Evolutionary conservation across 1,284 basidiomycete species (phyloP).

Genomic region (Thecaphora thlaspeos): DNA sequence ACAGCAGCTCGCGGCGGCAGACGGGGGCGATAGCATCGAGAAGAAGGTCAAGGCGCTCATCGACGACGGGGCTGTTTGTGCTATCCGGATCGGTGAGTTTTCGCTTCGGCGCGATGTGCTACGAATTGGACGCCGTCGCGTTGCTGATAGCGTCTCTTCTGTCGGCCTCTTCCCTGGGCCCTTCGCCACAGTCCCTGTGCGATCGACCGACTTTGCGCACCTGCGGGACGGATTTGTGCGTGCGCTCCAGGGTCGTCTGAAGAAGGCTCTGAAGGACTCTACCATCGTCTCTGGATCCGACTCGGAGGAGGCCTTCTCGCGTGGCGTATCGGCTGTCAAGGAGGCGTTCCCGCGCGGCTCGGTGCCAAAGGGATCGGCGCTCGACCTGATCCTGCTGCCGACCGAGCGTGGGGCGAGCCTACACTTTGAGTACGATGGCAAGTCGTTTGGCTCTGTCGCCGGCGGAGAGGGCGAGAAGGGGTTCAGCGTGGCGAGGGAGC

Average conservation of each 20-base stretch:
- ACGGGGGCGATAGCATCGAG: constrained; percentile 16
- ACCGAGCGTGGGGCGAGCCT: constrained; percentile 5
- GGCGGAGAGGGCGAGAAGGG: constrained; percentile 1
- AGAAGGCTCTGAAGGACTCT: constrained; percentile 59
- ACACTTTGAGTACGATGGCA: constrained; percentile 32
- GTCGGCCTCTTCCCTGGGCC: too few relatives aligned
- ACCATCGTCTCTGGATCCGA: constrained; percentile 3
- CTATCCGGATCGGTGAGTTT: constrained; percentile 21
- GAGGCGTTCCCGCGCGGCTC: constrained; percentile 60
- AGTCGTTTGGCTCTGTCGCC: constrained; percentile 32
- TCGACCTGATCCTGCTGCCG: constrained; percentile 56
- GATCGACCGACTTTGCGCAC: constrained; percentile 76
- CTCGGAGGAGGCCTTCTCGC: constrained; percentile 44
- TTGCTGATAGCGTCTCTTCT: too few relatives aligned
- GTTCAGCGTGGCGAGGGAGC: constrained; percentile 36
- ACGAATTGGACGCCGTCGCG: too few relatives aligned
- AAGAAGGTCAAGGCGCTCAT: constrained; percentile 19
- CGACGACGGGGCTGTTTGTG: constrained; percentile 30
- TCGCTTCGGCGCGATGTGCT: background rate
- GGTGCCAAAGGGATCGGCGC: constrained; percentile 60
- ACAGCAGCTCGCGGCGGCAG: background rate
- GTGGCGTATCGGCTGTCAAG: constrained; percentile 59
- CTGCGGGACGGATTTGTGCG: constrained; percentile 79
- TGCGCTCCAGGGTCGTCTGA: constrained; percentile 69
- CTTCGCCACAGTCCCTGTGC: constrained; percentile 78